These are phyloP conservation scores for Prototheca wickerhamii DNA, from an alignment of 163 green algal species.

Conservation along the genomic window DNA sequence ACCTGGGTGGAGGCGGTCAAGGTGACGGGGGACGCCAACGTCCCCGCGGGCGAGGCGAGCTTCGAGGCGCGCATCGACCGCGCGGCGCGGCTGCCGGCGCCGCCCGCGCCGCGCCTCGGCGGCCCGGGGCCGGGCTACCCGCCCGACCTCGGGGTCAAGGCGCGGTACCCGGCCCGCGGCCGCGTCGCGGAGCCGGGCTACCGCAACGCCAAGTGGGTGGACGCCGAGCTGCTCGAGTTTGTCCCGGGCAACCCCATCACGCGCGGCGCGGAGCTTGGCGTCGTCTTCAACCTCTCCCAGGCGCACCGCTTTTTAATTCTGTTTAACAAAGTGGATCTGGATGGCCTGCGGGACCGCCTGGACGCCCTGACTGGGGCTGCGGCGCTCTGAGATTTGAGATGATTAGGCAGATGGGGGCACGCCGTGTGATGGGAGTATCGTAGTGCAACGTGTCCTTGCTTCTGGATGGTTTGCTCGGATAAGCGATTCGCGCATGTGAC, in stretches of 20 bases:
- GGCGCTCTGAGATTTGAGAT: not conserved
- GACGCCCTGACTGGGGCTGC: not conserved
- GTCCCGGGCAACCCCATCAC: slow-evolving; percentile 32
- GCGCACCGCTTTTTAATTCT: slow-evolving; percentile 72
- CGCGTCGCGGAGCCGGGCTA: slow-evolving; percentile 56
- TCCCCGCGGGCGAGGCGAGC: slow-evolving; percentile 66
- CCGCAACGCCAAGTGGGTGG: slow-evolving; percentile 65
- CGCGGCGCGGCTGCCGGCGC: slow-evolving; percentile 23
- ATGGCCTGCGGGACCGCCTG: not conserved
- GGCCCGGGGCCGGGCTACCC: too few species aligned
- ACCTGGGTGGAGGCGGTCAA: slow-evolving; percentile 69
- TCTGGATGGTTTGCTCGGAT: too few species aligned
- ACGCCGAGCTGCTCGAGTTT: slow-evolving; percentile 82
- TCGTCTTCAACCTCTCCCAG: slow-evolving; percentile 69
- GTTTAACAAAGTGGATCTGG: slow-evolving; percentile 8
- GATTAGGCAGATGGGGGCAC: not conserved
- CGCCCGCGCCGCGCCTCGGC: too few species aligned
- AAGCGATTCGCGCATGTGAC: too few species aligned
- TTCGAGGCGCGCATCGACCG: slow-evolving; percentile 57
- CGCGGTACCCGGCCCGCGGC: slow-evolving; percentile 74
- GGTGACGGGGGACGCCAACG: slow-evolving; percentile 85
- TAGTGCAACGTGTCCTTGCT: too few species aligned
- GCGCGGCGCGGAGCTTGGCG: slow-evolving; percentile 66
- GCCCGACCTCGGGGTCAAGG: slow-evolving; percentile 65
- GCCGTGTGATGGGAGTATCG: too few species aligned